Base-by-base conservation (phyloP, 305 asterid species). In the Ruellia speciosa region DNA sequence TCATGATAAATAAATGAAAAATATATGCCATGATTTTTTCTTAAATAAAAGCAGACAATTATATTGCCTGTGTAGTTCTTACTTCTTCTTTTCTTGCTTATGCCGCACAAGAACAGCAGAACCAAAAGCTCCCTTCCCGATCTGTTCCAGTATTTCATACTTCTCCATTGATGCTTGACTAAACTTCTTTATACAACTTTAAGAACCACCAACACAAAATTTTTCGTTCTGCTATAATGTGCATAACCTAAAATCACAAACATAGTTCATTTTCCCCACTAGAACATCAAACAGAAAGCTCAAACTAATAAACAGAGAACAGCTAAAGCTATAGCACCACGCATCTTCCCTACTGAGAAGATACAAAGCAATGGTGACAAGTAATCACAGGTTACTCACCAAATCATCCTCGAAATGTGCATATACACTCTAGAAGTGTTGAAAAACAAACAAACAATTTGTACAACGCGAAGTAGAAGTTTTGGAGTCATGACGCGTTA, bases 111-210 rank as follows among this genome's bases (percentile, higher is more conserved):
- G 86, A 71, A 84, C 74, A 41, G 97, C 97, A 61, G 97, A 81
- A 65, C 95, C 97, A 64, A 89, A 89, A 28, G 97, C 95, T 41
- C 97, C 97, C 77, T 82, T 86, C 59, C 97, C 95, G 63, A 89
- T 80, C 78, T 89, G 97, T 77, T 89, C 97, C 68, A 89, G 70
- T 47, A 84, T 63, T 73, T 84, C 97, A 68, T 89, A 89, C 72
- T 82, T 86, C 66, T 89, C 97, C 97, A 84, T 84, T 35, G 67
- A 54, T 68, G 50, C 62, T 35, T 52, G 45, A 39, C 52, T 14
- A 46, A 40, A 64, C 68, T 59, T 49, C 65, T 60, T 46, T 65
- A 56, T 19, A 68, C 63, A 7, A 43, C 4, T 19, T 17, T 8
- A 54, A 49, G 19, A 33, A 54, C 53, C 57, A 39, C 65, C 54